Evolutionary conservation across 2,329 filamentous ascomycete species (phyloP).

Genomic region (Akanthomyces muscarius): DNA sequence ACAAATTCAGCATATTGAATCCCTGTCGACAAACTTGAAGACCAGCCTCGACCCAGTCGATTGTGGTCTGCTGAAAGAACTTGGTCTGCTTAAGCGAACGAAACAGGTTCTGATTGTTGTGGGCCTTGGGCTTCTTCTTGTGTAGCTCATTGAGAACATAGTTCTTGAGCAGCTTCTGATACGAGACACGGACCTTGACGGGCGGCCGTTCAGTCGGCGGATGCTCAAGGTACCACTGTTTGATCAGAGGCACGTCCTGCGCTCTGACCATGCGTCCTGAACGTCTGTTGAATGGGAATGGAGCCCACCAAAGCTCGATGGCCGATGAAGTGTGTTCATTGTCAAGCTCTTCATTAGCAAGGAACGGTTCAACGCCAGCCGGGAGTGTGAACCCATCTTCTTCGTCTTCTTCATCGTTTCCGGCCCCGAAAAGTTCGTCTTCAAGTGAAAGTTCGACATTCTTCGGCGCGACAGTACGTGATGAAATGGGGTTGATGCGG

Average conservation of each 20-base stretch:
- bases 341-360: slow-evolving; percentile 83
- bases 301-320: slow-evolving; percentile 96
- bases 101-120: slow-evolving; percentile 90
- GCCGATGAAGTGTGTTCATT: slow-evolving; percentile 86
- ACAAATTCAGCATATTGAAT: slow-evolving; percentile 97
- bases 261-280: slow-evolving; percentile 95
- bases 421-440: slow-evolving; percentile 84
- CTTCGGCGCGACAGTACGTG: slow-evolving; percentile 86
- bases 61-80: slow-evolving; percentile 98
- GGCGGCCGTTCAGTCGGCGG: slow-evolving; percentile 80
- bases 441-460: slow-evolving; percentile 91
- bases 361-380: slow-evolving; percentile 75
- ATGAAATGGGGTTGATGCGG: slow-evolving; percentile 96
- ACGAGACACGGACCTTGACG: slow-evolving; percentile 95
- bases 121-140: slow-evolving; percentile 90
- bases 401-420: slow-evolving; percentile 68
- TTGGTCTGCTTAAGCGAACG: slow-evolving; percentile 91
- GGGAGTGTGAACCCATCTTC: slow-evolving; percentile 85
- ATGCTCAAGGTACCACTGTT: slow-evolving; percentile 98
- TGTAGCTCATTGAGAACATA: slow-evolving; percentile 96
- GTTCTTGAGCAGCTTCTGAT: slow-evolving; percentile 95
- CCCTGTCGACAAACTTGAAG: slow-evolving; percentile 96
- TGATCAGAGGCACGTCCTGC: slow-evolving; percentile 93
- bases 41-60: slow-evolving; percentile 98
- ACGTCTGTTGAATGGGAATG: slow-evolving; percentile 89